Evolutionary conservation across 1,284 basidiomycete species (phyloP), one percentile per base, ranked within the genome.

Genomic region (Kwoniella shivajii): DNA sequence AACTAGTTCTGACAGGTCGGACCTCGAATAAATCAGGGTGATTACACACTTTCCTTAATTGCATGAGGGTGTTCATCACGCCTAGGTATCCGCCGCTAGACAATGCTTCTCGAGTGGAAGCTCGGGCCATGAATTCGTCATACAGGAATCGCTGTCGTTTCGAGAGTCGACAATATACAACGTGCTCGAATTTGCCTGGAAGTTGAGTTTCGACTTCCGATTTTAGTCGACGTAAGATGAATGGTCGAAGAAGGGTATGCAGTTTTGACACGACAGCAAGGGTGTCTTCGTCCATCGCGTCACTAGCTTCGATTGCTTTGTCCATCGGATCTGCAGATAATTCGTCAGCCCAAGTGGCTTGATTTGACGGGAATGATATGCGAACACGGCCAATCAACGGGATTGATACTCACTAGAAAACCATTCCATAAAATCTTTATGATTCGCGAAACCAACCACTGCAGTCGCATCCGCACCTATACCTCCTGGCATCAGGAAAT

Each of bases 41-140:
- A 68, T 96, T 96, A 81, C 93, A 95, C 37, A 93, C 91, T 78
- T 94, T 94, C 50, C 91, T 85, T 20, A 96, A 82, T 74, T 98
- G 95, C 94, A 98, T 98, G 57, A 98, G 83, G 59, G 95, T 90
- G 74, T 98, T 98, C 77, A 94, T 92, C 59, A 98, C 92, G 50
- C 81, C 82, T 54, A 84, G 78, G 66, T 83, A 84, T 54, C 93
- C 93, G 3, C 94, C 95, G 4, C 90, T 92, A 16, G 88, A 83
- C 46, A 98, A 82, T 14, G 90, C 90, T 66, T 90, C 87, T 38
- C 86, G 84, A 2, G 95, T 98, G 59, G 92, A 87, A 0, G 90
- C 86, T 27, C 95, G 85, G 5, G 88, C 84, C 93, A 99, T 97
- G 80, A 97, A 98, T 75, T 98, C 95, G 81, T 99, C 95, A 78